Evolutionary conservation across 2,329 filamentous ascomycete genomes (phyloP).

Genomic region (Daldinia eschscholtzii): DNA sequence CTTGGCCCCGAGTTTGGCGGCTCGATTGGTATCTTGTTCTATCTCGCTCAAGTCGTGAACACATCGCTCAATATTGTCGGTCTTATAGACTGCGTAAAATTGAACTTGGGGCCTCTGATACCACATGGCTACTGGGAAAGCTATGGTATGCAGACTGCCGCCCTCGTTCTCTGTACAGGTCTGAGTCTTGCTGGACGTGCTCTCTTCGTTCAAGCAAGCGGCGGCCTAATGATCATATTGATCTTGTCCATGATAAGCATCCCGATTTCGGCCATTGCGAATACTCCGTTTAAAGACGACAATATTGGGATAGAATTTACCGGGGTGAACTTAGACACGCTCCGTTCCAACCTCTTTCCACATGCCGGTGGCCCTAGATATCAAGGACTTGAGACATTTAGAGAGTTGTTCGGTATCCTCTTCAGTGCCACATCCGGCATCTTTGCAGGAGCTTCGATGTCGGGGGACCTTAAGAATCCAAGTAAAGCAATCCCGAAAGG

Average conservation of each 20-base stretch:
- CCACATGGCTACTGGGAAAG: conserved; percentile 80
- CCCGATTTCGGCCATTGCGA: conserved; percentile 79
- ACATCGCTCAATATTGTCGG: conserved; percentile 90
- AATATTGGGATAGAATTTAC: conserved; percentile 79
- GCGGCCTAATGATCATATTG: conserved; percentile 78
- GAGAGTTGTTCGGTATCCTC: conserved; percentile 86
- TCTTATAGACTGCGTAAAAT: conserved; percentile 82
- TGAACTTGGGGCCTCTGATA: conserved; percentile 78
- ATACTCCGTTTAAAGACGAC: conserved; percentile 74
- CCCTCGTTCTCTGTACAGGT: conserved; percentile 77
- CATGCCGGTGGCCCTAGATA: conserved; percentile 73
- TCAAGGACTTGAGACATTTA: conserved; percentile 76
- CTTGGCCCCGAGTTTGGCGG: conserved; percentile 90
- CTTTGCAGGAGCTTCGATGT: conserved; percentile 87
- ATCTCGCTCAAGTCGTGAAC: conserved; percentile 89
- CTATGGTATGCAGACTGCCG: conserved; percentile 80
- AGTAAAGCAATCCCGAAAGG: conserved; percentile 87
- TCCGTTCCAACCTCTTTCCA: conserved; percentile 80
- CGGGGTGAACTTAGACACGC: conserved; percentile 77
- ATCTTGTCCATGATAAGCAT: conserved; percentile 83
- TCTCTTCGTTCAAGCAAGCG: conserved; percentile 84
- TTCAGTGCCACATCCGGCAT: conserved; percentile 76
- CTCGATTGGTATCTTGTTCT: conserved; percentile 89
- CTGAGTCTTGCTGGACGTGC: conserved; percentile 85
- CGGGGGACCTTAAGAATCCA: conserved; percentile 84